A percentile compares a stretch with the other conserved stretches of the same genome.
Conservation (phyloP, 202 grass and related monocot genomes). For the Eragrostis tef region DNA sequence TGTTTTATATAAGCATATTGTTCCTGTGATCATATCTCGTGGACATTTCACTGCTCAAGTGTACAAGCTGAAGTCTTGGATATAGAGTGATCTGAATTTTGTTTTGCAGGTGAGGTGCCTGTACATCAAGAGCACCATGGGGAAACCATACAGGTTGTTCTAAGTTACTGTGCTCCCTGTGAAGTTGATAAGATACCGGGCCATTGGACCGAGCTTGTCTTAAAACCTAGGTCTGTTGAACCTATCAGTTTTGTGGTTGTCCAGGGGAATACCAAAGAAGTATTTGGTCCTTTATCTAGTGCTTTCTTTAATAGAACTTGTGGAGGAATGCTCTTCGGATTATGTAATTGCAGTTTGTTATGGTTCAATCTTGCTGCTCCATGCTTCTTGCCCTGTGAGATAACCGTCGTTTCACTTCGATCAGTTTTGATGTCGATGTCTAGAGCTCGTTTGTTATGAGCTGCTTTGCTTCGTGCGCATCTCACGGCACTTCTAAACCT, state of each 20-base stretch:
- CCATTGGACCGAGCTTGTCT: neutral
- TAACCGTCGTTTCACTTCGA: neutral
- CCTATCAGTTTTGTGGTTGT: conserved; percentile 34
- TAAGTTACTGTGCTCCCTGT: conserved; percentile 31
- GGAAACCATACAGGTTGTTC: conserved; percentile 79
- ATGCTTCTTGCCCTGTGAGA: neutral
- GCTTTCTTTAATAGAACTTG: neutral
- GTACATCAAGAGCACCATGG: conserved; percentile 98
- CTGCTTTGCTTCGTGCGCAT: too few species aligned
- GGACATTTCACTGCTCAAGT: neutral
- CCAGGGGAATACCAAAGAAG: conserved; percentile 13
- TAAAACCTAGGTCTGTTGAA: conserved; percentile 39
- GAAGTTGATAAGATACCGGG: conserved; percentile 36
- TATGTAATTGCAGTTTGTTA: neutral
- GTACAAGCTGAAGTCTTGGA: too few species aligned
- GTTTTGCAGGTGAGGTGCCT: conserved; percentile 84
- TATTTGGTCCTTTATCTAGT: conserved; percentile 9
- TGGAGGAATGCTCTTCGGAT: conserved; percentile 20
- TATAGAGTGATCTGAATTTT: neutral
- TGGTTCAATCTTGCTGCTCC: neutral
- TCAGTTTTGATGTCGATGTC: too few species aligned
- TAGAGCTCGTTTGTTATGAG: too few species aligned
- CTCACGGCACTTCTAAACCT: too few species aligned
- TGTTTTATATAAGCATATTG: too few species aligned
- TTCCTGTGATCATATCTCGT: neutral